A percentile compares a stretch with the other conserved stretches of the same genome.
phyloP scores from a whole-genome alignment of 306 rosid genomes.

The Hippophae tibetana region DNA sequence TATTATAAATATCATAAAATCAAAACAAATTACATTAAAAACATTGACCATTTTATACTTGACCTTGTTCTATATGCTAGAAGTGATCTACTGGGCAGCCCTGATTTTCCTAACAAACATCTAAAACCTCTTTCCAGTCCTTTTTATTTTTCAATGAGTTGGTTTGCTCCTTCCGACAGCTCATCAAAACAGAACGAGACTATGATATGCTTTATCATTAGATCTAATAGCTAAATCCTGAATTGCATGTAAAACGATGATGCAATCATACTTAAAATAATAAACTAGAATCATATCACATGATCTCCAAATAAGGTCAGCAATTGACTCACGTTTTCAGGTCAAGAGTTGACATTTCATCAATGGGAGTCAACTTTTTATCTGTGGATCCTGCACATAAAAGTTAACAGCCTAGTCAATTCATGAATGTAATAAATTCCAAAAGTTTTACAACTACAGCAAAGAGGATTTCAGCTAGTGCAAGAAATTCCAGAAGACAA shows the following conservation, averaged over 20 bases:
- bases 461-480: neutral
- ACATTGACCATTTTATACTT: too few relatives aligned
- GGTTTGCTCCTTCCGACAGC: neutral
- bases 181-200: neutral
- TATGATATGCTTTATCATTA: neutral
- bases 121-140: neutral
- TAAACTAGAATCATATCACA: conserved; percentile 3
- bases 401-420: conserved; percentile 6
- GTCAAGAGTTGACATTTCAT: conserved; percentile 75
- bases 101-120: neutral
- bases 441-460: conserved; percentile 4
- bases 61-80: too few relatives aligned
- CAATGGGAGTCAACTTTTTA: conserved; percentile 52
- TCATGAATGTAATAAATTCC: too few relatives aligned
- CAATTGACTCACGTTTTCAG: conserved; percentile 70
- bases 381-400: conserved; percentile 57
- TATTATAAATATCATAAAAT: too few relatives aligned
- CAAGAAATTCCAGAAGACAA: conserved; percentile 8
- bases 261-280: neutral
- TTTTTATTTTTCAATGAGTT: neutral
- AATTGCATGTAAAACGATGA: neutral
- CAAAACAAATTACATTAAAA: too few relatives aligned
- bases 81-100: neutral
- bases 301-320: conserved; percentile 13
- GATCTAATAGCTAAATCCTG: conserved; percentile 1